A percentile compares a stretch with the other conserved stretches of the same genome.
These are phyloP conservation scores for Apiospora arundinis DNA, from an alignment of 2,329 filamentous ascomycete genomes.

Conservation along the genomic window DNA sequence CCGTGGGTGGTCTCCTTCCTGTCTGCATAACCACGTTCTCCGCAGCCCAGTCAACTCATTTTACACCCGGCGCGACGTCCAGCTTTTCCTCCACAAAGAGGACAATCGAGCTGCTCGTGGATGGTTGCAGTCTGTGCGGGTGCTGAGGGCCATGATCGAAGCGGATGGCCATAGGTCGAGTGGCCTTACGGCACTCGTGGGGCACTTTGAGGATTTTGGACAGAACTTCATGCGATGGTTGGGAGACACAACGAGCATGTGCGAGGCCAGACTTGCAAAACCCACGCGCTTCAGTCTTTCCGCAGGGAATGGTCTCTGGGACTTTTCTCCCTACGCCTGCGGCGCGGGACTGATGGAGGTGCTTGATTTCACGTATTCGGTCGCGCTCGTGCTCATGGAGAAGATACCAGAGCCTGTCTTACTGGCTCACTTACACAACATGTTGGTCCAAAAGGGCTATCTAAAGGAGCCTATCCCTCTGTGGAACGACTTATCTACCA, in stretches of 20 bases:
- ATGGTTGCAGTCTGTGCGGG: too few relatives aligned
- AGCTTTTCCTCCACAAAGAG: neutral
- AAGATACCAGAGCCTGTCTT: neutral
- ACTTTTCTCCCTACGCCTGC: neutral
- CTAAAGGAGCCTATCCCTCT: neutral
- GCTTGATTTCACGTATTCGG: neutral
- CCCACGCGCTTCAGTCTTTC: too few relatives aligned
- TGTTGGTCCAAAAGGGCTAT: neutral
- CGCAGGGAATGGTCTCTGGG: neutral
- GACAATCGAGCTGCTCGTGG: neutral
- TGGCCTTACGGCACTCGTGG: too few relatives aligned
- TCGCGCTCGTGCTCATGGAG: neutral
- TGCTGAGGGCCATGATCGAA: too few relatives aligned
- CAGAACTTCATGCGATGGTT: neutral
- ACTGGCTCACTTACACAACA: neutral
- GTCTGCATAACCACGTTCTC: neutral
- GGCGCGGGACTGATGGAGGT: neutral
- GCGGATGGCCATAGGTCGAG: too few relatives aligned
- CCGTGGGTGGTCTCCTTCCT: neutral
- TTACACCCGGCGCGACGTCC: neutral
- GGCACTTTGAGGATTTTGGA: too few relatives aligned
- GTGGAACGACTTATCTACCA: neutral
- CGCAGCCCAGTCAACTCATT: neutral
- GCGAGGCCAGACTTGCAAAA: too few relatives aligned
- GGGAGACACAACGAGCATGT: neutral